A percentile compares a stretch with the other conserved stretches of the same genome.
phyloP scores from a whole-genome alignment of 2,329 filamentous ascomycete genomes.

The Ascochyta pisi region DNA sequence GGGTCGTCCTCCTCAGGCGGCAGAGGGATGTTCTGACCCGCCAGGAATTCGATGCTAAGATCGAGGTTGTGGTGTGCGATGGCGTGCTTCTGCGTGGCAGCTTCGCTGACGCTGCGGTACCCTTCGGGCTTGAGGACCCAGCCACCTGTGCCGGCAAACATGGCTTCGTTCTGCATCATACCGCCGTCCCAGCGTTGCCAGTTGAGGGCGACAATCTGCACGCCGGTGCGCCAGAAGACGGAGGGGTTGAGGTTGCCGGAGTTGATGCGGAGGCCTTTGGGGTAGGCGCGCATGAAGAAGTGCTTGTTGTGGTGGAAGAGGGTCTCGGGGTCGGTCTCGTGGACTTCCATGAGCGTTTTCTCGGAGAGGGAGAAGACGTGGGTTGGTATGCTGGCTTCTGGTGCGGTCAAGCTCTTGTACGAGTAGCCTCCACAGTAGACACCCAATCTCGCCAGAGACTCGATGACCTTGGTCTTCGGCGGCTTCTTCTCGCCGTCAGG shows the following conservation, averaged over 20 bases:
- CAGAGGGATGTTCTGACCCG: slow-evolving; percentile 77
- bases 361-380: slow-evolving; percentile 72
- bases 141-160: slow-evolving; percentile 82
- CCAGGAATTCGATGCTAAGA: slow-evolving; percentile 74
- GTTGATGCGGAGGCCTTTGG: slow-evolving; percentile 78
- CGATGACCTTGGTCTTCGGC: slow-evolving; percentile 66
- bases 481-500: slow-evolving; percentile 60
- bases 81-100: slow-evolving; percentile 53
- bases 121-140: slow-evolving; percentile 85
- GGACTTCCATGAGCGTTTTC: slow-evolving; percentile 69
- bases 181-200: slow-evolving; percentile 92
- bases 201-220: slow-evolving; percentile 91
- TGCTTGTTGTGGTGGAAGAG: slow-evolving; percentile 83
- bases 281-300: slow-evolving; percentile 88
- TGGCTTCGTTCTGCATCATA: slow-evolving; percentile 95
- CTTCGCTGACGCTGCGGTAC: slow-evolving; percentile 62
- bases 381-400: slow-evolving; percentile 62
- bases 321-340: slow-evolving; percentile 59
- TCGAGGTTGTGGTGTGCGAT: slow-evolving; percentile 64
- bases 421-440: slow-evolving; percentile 88
- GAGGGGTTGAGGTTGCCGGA: slow-evolving; percentile 88
- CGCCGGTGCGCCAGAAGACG: slow-evolving; percentile 84
- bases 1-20: slow-evolving; percentile 61
- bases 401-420: slow-evolving; percentile 74
- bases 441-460: slow-evolving; percentile 74